phyloP scores from a whole-genome alignment of 2,329 filamentous ascomycete species.

The Talaromyces sp. region DNA sequence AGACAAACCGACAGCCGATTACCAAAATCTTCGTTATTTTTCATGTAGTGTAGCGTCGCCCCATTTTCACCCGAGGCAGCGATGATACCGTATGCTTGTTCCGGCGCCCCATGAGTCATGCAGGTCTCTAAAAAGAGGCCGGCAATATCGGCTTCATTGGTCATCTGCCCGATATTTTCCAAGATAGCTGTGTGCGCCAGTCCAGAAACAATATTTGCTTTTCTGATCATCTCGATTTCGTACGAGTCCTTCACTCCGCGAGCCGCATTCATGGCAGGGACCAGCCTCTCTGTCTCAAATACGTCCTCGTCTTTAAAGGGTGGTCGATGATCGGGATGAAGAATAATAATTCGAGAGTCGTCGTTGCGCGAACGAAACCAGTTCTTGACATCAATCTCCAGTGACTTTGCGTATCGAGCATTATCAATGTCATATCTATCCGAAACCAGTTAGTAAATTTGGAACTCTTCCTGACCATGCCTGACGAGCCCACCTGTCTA shows the following conservation, averaged over 20 bases:
- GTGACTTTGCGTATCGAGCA: conserved; percentile 56
- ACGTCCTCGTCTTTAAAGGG: conserved; percentile 21
- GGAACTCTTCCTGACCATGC: neutral
- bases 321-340: conserved; percentile 37
- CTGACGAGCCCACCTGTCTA: conserved; percentile 38
- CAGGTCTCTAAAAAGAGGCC: conserved; percentile 74
- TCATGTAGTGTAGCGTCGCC: conserved; percentile 82
- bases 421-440: conserved; percentile 64
- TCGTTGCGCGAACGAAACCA: conserved; percentile 31
- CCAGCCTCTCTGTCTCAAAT: conserved; percentile 30
- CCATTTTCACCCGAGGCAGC: conserved; percentile 75
- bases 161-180: conserved; percentile 58
- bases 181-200: conserved; percentile 63
- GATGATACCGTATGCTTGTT: conserved; percentile 86
- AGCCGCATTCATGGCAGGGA: conserved; percentile 60
- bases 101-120: conserved; percentile 68
- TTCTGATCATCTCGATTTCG: conserved; percentile 68
- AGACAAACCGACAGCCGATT: conserved; percentile 76
- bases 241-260: conserved; percentile 71
- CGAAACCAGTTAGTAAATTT: neutral
- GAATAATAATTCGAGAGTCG: conserved; percentile 33
- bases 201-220: conserved; percentile 68
- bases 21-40: conserved; percentile 66
- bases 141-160: conserved; percentile 79
- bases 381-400: conserved; percentile 49